phyloP scores from a whole-genome alignment of 1,139 yeast genomes.

The Suhomyces wounanorum region DNA sequence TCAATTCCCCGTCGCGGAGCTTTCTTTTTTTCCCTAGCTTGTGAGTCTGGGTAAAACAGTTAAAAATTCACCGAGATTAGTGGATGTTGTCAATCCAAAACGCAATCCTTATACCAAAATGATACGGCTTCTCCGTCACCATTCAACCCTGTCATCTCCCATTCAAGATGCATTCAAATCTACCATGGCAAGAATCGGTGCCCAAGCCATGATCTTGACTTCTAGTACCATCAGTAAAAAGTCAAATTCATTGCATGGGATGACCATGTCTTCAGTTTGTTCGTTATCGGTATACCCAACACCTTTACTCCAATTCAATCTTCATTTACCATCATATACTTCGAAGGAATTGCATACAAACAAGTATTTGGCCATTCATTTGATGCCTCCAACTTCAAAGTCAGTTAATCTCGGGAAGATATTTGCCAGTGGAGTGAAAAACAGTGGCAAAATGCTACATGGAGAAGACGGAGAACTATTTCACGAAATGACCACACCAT shows the following conservation, averaged over 20 bases:
- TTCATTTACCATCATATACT: constrained; percentile 81
- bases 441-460: constrained; percentile 16
- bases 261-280: constrained; percentile 80
- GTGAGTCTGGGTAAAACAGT: background rate
- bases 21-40: constrained; percentile 11
- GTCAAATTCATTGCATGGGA: constrained; percentile 53
- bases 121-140: constrained; percentile 11
- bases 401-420: constrained; percentile 57
- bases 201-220: constrained; percentile 49
- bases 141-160: constrained; percentile 2
- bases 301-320: constrained; percentile 77
- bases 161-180: constrained; percentile 16
- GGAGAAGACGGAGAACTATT: constrained; percentile 42
- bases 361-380: constrained; percentile 67
- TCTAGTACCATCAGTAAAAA: constrained; percentile 20
- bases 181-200: constrained; percentile 44
- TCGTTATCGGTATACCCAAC: constrained; percentile 73
- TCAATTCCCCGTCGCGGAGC: constrained; percentile 72
- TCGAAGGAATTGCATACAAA: constrained; percentile 60
- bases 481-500: constrained; percentile 56
- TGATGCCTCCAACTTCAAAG: constrained; percentile 58
- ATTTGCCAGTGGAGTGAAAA: constrained; percentile 61
- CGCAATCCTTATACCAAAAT: constrained; percentile 1
- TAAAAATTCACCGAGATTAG: background rate
- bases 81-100: background rate